phyloP scores from a whole-genome alignment of 371 early-diverging fungal species.

The Mortierella sp. region DNA sequence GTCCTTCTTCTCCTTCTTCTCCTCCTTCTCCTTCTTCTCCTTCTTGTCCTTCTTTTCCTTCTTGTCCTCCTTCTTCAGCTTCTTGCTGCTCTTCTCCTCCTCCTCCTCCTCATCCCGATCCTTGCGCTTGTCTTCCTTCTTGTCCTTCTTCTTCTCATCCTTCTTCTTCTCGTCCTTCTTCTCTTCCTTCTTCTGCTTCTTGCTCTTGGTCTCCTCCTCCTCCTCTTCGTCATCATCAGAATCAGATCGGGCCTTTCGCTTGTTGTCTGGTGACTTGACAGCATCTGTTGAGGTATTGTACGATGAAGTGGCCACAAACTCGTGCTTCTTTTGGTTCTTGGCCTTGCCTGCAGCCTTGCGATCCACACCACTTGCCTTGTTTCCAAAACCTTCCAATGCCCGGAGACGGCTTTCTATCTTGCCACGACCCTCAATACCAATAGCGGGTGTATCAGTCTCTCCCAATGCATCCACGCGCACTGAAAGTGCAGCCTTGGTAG shows the following conservation, averaged over 20 bases:
- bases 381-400: conserved; percentile 78
- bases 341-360: conserved; percentile 65
- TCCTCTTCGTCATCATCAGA: conserved; percentile 54
- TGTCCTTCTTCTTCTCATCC: conserved; percentile 59
- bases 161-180: conserved; percentile 55
- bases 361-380: conserved; percentile 47
- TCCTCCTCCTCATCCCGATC: conserved; percentile 46
- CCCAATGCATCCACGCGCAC: conserved; percentile 96
- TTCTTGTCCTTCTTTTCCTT: conserved; percentile 57
- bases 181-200: conserved; percentile 57
- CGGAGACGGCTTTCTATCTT: conserved; percentile 90
- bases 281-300: conserved; percentile 50
- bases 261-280: conserved; percentile 36
- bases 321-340: conserved; percentile 80
- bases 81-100: conserved; percentile 59
- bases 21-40: conserved; percentile 47
- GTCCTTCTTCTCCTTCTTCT: conserved; percentile 58
- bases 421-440: conserved; percentile 87
- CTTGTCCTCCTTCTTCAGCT: conserved; percentile 59
- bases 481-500: conserved; percentile 93
- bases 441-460: conserved; percentile 82
- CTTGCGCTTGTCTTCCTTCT: conserved; percentile 59
- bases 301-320: conserved; percentile 55
- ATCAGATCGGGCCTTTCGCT: conserved; percentile 50
- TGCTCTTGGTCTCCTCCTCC: conserved; percentile 60